Base-by-base conservation (phyloP, 257 asterid species). In the Perilla frutescens region DNA sequence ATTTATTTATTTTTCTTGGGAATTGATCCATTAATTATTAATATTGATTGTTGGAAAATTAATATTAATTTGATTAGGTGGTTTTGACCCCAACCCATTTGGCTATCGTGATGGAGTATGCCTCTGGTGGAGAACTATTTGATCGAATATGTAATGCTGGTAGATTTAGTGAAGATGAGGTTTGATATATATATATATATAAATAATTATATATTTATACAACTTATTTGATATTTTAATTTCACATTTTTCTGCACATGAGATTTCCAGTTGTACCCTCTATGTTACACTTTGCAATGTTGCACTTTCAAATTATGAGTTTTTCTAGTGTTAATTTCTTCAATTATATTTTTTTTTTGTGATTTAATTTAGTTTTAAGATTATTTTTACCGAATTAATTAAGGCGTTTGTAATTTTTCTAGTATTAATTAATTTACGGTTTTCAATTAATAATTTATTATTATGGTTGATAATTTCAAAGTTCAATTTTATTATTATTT, bases 21-120 rank as follows among this genome's bases (percentile, higher is more conserved):
- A 3, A 37, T 2, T 5, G 2, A 6, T 6, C 1, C 14, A 40
- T 62, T 41, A 5, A 20, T 62, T 41, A 3, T 8, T 50, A 20
- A 20, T 20, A n/a, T 13, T 50, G 12, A 48, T 13, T 45, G 29
- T 50, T n/a, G 56, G 26, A 48, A 14, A 8, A 20, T 20, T 20
- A 20, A 13, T 54, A 44, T 4, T n/a, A 37, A 9, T 41, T 20
- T 10, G 10, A 56, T 20, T 61, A 85, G 90, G 90, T 86, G 69
- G 88, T 84, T 56, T 59, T 84, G 79, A 86, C 87, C 13, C 84
- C 87, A 13, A 86, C 91, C 7, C 88, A 86, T 81, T 74, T 86
- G 73, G 87, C 76, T 0, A 90, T 90, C 32, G 90, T 90, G 50
- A 90, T 90, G 96, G 94, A 90, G 80, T 90, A 87, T 66, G 96